Evolutionary conservation across 1,284 basidiomycete species (phyloP).

Genomic region (Austroboletus novae-zelandiae): DNA sequence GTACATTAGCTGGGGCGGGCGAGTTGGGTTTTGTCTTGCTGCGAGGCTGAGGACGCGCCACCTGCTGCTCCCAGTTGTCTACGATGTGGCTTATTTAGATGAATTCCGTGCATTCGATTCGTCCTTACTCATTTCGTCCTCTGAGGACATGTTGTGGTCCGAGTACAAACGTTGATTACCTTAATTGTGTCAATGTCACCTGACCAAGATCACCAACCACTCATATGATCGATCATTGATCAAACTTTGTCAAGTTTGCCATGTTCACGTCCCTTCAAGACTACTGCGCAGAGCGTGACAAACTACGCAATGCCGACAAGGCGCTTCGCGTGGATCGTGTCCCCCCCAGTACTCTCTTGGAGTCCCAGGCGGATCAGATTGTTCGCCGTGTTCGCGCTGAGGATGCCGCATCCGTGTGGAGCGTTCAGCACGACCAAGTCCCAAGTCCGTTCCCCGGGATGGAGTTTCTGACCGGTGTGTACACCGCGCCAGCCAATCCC

Average conservation of each 20-base stretch:
- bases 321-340: conserved; percentile 41
- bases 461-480: conserved; percentile 67
- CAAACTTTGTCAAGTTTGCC: no score
- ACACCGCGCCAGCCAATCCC: neutral
- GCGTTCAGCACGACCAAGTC: conserved; percentile 46
- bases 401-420: conserved; percentile 62
- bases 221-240: no score
- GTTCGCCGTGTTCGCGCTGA: conserved; percentile 49
- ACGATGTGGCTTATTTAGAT: conserved; percentile 23
- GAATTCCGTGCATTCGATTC: conserved; percentile 12
- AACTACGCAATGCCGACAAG: conserved; percentile 52
- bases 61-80: conserved; percentile 24
- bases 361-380: conserved; percentile 54
- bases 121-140: conserved; percentile 32
- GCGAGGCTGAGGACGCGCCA: conserved; percentile 10
- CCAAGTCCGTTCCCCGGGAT: conserved; percentile 71
- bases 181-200: neutral
- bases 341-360: conserved; percentile 35
- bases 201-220: neutral
- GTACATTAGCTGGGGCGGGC: conserved; percentile 13
- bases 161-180: neutral
- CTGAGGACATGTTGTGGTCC: conserved; percentile 28
- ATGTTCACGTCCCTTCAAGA: conserved; percentile 24
- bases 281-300: conserved; percentile 43
- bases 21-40: conserved; percentile 21